Base-by-base conservation (phyloP, 2,329 filamentous ascomycete genomes). In the Fusarium camptoceras region DNA sequence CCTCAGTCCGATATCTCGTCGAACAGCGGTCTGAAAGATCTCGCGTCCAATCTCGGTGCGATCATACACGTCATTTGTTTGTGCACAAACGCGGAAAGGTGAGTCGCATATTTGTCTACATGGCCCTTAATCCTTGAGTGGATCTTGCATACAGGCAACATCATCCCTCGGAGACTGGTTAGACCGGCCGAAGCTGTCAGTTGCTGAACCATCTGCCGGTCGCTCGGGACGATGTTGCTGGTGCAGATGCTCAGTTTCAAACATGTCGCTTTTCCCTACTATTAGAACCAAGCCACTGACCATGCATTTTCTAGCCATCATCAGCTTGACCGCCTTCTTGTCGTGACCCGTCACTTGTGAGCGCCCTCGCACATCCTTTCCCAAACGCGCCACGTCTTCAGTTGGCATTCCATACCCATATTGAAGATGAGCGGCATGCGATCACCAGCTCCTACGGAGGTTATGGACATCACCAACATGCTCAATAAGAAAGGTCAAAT, bases 391-490 rank as follows among this genome's bases (percentile, higher is more conserved):
- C 72, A 73, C 66, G 61, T 62, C 59, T 55, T 66, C 66, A 64
- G 54, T 64, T 64, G 41, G 60, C 59, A 62, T 44, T 56, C 58
- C 55, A 62, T 56, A 64, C 34, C 64, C 55, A 68, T 53, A 43
- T 72, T 69, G 54, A 76, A 76, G 68, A 76, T 76, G 73, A 76
- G 74, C 74, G 79, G 75, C 68, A 81, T 83, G 79, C 78, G 76
- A 77, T 83, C 82, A 75, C 81, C 82, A 70, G 81, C 80, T 65
- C 78, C 83, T 51, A 80, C 80, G 72, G 82, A 84, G 78, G 82
- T 85, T 64, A 86, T 86, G 84, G 84, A 84, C 75, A 84, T 86
- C 73, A 84, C 81, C 73, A 84, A 81, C 76, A 84, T 86, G 80
- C 77, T 86, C 75, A 86, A 86, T 77, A 83, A 83, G 68, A 84